phyloP scores from a whole-genome alignment of 306 rosid genomes.

The Corylus heterophylla region DNA sequence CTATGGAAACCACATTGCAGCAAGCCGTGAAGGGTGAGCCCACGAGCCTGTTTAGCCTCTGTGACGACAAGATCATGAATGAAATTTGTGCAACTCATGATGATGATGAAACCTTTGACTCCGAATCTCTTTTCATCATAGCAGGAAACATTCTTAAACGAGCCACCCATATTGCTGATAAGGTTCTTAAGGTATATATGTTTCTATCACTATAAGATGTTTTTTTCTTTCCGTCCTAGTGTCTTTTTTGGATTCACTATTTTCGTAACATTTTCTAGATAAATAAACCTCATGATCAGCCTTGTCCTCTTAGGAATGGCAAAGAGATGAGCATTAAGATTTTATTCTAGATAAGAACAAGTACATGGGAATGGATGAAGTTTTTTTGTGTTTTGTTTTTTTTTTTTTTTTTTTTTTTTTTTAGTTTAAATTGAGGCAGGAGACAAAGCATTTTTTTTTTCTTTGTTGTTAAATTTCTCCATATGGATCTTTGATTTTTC shows the following conservation, averaged over 20 bases:
- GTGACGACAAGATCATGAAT: conserved; percentile 50
- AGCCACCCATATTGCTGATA: conserved; percentile 52
- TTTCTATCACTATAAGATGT: too few relatives aligned
- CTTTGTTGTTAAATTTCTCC: too few relatives aligned
- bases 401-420: too few relatives aligned
- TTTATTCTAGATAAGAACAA: not conserved
- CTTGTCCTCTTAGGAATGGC: not conserved
- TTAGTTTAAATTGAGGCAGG: not conserved
- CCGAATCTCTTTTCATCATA: conserved; percentile 48
- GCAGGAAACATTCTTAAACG: conserved; percentile 46
- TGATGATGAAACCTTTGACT: conserved; percentile 40
- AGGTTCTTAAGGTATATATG: conserved; percentile 23
- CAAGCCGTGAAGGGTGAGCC: not conserved
- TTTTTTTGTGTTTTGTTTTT: not conserved
- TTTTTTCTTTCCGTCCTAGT: too few relatives aligned
- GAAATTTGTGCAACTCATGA: conserved; percentile 38
- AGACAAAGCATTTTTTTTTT: not conserved
- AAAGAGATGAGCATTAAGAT: not conserved
- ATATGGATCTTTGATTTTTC: too few relatives aligned
- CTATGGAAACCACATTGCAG: too few relatives aligned
- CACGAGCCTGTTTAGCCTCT: conserved; percentile 39
- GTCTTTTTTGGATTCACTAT: too few relatives aligned
- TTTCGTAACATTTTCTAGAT: not conserved
- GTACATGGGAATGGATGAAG: not conserved
- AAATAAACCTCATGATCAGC: not conserved